Conservation (phyloP, 352 stramenopile species). For the Globisporangium radiosum region DNA sequence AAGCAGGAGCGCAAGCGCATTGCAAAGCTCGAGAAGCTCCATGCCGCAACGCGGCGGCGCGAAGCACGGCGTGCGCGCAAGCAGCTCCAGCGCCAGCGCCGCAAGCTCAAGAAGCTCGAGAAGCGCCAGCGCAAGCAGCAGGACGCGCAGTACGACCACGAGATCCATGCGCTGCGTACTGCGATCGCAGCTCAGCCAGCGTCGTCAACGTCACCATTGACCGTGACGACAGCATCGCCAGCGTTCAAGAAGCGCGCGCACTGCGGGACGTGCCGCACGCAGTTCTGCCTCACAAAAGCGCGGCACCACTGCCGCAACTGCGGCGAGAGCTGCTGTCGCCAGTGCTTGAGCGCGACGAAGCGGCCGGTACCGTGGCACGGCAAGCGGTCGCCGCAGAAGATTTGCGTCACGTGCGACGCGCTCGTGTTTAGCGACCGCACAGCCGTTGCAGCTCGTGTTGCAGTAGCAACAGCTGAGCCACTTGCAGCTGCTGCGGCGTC, state of each 20-base stretch:
- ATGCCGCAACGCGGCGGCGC: constrained; percentile 10
- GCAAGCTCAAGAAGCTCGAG: constrained; percentile 9
- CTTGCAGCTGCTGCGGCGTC: background rate
- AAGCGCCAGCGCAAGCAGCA: constrained; percentile 11
- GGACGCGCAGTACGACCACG: constrained; percentile 1
- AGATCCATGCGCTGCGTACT: constrained; percentile 6
- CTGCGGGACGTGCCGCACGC: constrained; percentile 35
- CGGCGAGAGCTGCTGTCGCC: constrained; percentile 46
- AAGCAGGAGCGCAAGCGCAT: constrained; percentile 13
- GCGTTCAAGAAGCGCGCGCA: constrained; percentile 25
- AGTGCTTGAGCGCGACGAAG: constrained; percentile 36
- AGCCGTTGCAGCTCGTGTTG: background rate
- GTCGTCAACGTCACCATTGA: background rate
- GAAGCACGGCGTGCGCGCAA: constrained; percentile 8
- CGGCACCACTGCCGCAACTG: constrained; percentile 71
- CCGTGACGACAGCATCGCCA: constrained; percentile 7
- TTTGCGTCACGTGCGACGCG: constrained; percentile 50
- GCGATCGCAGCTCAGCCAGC: background rate
- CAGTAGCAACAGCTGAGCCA: background rate
- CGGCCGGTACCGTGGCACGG: constrained; percentile 28
- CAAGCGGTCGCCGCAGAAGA: constrained; percentile 39
- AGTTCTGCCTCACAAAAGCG: constrained; percentile 27
- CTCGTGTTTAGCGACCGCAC: constrained; percentile 22
- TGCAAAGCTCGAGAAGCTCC: constrained; percentile 22
- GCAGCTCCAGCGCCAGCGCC: constrained; percentile 6